phyloP scores from a whole-genome alignment of 2,329 filamentous ascomycete species.

The Fusarium heterosporum region DNA sequence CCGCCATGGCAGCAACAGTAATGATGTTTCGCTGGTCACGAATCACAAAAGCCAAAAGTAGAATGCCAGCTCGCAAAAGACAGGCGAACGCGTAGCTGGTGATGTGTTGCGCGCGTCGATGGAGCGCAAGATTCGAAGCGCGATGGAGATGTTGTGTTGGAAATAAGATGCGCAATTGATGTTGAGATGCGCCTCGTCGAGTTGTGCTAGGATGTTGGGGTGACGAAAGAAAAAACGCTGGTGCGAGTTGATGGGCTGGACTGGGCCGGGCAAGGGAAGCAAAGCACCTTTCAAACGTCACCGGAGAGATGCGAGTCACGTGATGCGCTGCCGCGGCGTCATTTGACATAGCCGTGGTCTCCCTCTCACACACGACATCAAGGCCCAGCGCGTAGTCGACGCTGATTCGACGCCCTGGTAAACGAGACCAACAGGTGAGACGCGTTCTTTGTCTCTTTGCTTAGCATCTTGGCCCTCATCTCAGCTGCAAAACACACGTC shows the following conservation, averaged over 20 bases:
- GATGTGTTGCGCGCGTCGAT: slow-evolving; percentile 49
- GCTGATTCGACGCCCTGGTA: slow-evolving; percentile 40
- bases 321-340: slow-evolving; percentile 48
- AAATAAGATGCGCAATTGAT: slow-evolving; percentile 51
- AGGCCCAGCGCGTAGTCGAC: slow-evolving; percentile 29
- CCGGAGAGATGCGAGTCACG: slow-evolving; percentile 48
- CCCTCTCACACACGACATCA: slow-evolving; percentile 33
- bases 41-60: slow-evolving; percentile 34
- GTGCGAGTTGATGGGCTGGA: slow-evolving; percentile 50
- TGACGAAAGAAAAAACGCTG: slow-evolving; percentile 53
- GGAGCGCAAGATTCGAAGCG: slow-evolving; percentile 48
- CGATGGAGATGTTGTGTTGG: slow-evolving; percentile 47
- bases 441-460: slow-evolving; percentile 30
- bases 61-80: slow-evolving; percentile 37
- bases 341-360: slow-evolving; percentile 37
- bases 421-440: slow-evolving; percentile 27
- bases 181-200: slow-evolving; percentile 49
- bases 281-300: slow-evolving; percentile 51
- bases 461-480: slow-evolving; percentile 20
- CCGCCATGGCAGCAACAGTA: slow-evolving; percentile 53
- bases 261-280: slow-evolving; percentile 41
- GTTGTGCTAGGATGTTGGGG: slow-evolving; percentile 51
- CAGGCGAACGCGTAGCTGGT: slow-evolving; percentile 47
- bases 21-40: slow-evolving; percentile 39
- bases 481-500: slow-evolving; percentile 17